Evolutionary conservation across 306 rosid species (phyloP).

Genomic region (Lathyrus aphaca): DNA sequence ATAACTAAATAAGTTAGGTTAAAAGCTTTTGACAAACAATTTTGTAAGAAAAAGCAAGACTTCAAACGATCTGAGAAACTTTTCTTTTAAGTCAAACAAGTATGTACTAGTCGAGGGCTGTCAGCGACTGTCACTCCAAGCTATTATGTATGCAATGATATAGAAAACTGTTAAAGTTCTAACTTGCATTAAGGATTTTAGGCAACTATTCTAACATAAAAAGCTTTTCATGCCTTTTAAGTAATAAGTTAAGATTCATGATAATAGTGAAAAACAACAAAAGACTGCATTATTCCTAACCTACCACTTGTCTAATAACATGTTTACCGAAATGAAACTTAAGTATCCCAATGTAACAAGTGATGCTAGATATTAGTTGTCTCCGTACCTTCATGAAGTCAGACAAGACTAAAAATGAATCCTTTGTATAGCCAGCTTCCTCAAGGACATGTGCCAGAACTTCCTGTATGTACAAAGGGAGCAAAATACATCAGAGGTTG

Average conservation of each 20-base stretch:
- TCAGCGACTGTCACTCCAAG: constrained; percentile 15
- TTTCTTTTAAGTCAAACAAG: not conserved
- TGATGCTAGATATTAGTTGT: constrained; percentile 35
- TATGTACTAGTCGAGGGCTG: not conserved
- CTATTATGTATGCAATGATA: constrained; percentile 11
- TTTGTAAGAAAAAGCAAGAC: no score
- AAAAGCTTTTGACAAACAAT: no score
- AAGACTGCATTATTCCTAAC: constrained; percentile 26
- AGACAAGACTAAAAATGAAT: constrained; percentile 56
- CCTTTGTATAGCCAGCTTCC: constrained; percentile 75
- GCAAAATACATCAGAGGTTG: constrained; percentile 21
- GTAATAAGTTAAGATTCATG: constrained; percentile 9
- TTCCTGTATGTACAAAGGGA: constrained; percentile 51
- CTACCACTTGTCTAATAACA: constrained; percentile 13
- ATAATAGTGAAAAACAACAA: constrained; percentile 18
- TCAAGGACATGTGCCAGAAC: constrained; percentile 74
- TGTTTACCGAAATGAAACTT: constrained; percentile 16
- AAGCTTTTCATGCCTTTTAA: constrained; percentile 14
- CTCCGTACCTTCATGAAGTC: constrained; percentile 74
- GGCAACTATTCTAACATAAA: constrained; percentile 3
- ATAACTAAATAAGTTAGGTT: no score
- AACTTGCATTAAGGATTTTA: constrained; percentile 5
- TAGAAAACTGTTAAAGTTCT: constrained; percentile 7
- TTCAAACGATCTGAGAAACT: not conserved
- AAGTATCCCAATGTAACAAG: constrained; percentile 27